phyloP scores from a whole-genome alignment of 78 protist species.

The Cavenderia fasciculata region DNA sequence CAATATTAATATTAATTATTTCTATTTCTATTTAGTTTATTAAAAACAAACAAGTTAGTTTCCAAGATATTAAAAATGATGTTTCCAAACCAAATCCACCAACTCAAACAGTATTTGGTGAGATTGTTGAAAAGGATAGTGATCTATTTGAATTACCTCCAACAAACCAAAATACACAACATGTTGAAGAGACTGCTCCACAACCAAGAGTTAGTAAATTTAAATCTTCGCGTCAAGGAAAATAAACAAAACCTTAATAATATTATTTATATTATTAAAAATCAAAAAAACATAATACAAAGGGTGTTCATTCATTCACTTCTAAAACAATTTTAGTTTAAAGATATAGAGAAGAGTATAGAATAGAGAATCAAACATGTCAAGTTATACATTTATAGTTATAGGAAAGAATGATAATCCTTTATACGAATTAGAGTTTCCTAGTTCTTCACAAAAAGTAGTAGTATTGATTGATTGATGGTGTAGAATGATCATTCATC shows the following conservation, averaged over 20 bases:
- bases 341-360: no score
- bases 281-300: no score
- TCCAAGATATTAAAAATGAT: neutral
- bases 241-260: no score
- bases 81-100: neutral
- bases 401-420: constrained; percentile 74
- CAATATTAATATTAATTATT: no score
- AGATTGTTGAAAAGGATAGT: constrained; percentile 38
- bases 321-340: no score
- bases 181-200: neutral
- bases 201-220: constrained; percentile 28
- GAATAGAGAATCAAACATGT: neutral
- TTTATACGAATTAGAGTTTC: constrained; percentile 54
- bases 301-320: no score
- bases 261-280: no score
- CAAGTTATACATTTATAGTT: constrained; percentile 44
- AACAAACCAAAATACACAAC: neutral
- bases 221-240: constrained; percentile 30
- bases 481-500: neutral
- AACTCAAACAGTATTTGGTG: constrained; percentile 48
- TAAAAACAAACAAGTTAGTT: constrained; percentile 39
- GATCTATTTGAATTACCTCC: neutral
- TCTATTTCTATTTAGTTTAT: neutral
- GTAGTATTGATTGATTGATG: neutral
- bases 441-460: constrained; percentile 23